phyloP scores from a whole-genome alignment of 164 flowering plant genomes.

The Cinnamomum micranthum region DNA sequence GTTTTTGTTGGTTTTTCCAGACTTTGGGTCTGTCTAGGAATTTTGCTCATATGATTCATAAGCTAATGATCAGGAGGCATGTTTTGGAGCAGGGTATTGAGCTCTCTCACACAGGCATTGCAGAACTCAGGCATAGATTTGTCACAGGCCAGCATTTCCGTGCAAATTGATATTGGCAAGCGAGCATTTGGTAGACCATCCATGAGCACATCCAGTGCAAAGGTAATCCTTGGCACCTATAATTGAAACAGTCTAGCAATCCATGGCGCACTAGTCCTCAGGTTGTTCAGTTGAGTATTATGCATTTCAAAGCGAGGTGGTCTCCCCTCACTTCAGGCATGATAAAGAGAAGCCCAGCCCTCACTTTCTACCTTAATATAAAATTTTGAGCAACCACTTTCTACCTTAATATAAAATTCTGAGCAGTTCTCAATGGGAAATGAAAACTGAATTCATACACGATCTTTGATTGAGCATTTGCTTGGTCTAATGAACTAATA shows the following conservation, averaged over 20 bases:
- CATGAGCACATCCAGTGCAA: slow-evolving; percentile 25
- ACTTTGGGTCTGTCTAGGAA: background rate
- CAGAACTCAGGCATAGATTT: slow-evolving; percentile 85
- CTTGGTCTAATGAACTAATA: too few relatives aligned
- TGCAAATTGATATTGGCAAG: slow-evolving; percentile 87
- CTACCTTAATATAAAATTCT: background rate
- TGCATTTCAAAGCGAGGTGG: background rate
- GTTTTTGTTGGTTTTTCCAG: background rate
- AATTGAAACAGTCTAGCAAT: background rate
- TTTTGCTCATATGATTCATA: background rate
- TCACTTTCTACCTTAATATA: background rate
- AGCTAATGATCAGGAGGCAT: background rate
- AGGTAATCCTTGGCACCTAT: slow-evolving; percentile 32
- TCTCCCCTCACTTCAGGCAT: background rate
- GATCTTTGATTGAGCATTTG: background rate
- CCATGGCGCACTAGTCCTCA: background rate
- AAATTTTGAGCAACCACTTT: background rate
- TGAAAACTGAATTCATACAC: background rate
- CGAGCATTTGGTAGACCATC: slow-evolving; percentile 28
- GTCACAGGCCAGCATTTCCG: slow-evolving; percentile 83
- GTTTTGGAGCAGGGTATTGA: slow-evolving; percentile 58
- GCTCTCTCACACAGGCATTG: slow-evolving; percentile 71
- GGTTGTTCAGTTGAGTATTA: background rate
- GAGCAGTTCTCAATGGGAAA: background rate
- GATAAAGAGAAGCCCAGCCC: background rate